phyloP scores from a whole-genome alignment of 2,329 filamentous ascomycete genomes.

The Paramyrothecium sp. region DNA sequence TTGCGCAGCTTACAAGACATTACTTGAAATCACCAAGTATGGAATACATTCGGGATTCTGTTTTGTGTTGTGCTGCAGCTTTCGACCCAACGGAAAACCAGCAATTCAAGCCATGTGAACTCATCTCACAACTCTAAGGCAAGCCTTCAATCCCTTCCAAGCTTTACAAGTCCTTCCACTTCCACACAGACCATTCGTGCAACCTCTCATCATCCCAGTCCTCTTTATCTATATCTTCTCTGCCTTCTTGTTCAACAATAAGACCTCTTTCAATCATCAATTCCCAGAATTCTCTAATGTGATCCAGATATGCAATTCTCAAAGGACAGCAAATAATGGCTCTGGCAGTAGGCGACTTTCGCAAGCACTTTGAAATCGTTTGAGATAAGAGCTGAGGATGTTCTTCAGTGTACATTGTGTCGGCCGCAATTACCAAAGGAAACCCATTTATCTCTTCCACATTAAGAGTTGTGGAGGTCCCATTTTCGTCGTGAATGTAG shows the following conservation, averaged over 20 bases:
- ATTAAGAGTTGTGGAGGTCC: background rate
- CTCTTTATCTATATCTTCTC: background rate
- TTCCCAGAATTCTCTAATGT: constrained; percentile 1
- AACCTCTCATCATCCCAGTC: background rate
- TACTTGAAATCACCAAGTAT: too few species aligned
- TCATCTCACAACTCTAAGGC: too few species aligned
- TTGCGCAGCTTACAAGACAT: too few species aligned
- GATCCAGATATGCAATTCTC: background rate
- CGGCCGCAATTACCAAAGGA: background rate
- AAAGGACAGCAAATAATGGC: background rate
- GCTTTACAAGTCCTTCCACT: background rate
- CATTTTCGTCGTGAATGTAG: background rate
- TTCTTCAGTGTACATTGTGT: constrained; percentile 2
- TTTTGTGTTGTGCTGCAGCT: too few species aligned
- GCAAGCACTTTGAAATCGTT: background rate
- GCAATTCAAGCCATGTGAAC: too few species aligned
- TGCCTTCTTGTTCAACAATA: background rate
- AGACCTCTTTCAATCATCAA: background rate
- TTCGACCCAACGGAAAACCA: too few species aligned
- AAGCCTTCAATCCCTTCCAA: too few species aligned
- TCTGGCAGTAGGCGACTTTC: background rate
- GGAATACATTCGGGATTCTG: too few species aligned
- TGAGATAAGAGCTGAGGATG: background rate
- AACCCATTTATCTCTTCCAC: background rate
- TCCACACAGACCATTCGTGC: constrained; percentile 1